A percentile compares a stretch with the other conserved stretches of the same genome.
Evolutionary conservation across 2,329 filamentous ascomycete genomes (phyloP).

Genomic region (Sporothrix pallida): DNA sequence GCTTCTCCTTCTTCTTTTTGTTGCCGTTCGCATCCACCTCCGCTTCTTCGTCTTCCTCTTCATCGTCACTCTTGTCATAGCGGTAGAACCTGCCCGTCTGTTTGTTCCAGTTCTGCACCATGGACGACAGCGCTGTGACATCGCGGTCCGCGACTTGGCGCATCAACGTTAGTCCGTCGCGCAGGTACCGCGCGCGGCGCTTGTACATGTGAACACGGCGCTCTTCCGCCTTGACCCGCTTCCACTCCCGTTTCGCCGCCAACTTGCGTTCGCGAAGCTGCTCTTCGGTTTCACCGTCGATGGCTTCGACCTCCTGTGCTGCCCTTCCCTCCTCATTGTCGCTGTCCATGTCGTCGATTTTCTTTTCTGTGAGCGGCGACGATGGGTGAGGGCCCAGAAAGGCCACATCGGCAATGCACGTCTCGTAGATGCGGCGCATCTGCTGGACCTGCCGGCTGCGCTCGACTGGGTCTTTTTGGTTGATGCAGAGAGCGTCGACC

Average conservation of each 20-base stretch:
- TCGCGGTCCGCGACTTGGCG: slow-evolving; percentile 20
- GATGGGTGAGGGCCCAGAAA: slow-evolving; percentile 33
- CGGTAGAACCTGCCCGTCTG: too few relatives aligned
- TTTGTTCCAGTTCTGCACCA: slow-evolving; percentile 26
- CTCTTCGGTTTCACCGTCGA: background rate
- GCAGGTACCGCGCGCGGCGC: background rate
- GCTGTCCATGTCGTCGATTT: background rate
- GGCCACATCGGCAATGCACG: slow-evolving; percentile 25
- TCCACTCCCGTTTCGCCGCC: background rate
- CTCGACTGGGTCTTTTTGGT: slow-evolving; percentile 35
- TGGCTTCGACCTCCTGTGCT: background rate
- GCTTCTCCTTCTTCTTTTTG: background rate
- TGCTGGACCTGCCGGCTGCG: slow-evolving; percentile 34
- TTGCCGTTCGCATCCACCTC: background rate
- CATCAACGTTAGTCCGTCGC: slow-evolving; percentile 28
- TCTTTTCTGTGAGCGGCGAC: background rate
- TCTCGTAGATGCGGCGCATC: slow-evolving; percentile 37
- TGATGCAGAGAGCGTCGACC: slow-evolving; percentile 39
- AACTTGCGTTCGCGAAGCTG: background rate
- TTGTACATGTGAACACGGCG: background rate
- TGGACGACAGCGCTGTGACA: slow-evolving; percentile 2
- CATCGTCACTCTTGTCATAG: background rate
- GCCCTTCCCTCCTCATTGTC: slow-evolving; percentile 34
- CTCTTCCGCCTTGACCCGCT: background rate
- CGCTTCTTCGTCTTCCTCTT: background rate